These are phyloP conservation scores for Arthrobotrys sphaeroides DNA, from an alignment of 2,329 filamentous ascomycete genomes.

Conservation along the genomic window DNA sequence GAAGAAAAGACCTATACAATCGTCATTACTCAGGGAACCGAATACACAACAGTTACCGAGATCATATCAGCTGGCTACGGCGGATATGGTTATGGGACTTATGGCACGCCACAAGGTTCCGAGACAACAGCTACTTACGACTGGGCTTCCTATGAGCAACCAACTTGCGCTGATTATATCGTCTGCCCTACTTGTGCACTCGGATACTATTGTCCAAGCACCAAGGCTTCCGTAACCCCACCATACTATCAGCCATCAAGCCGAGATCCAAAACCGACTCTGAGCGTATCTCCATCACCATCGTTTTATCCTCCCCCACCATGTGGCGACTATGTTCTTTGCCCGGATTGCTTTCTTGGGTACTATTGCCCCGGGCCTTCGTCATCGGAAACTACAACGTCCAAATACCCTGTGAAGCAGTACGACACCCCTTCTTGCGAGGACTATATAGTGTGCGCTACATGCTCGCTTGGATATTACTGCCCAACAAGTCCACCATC, in stretches of 20 bases:
- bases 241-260: slow-evolving; percentile 7
- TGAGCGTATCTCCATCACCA: background rate
- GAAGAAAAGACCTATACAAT: slow-evolving; percentile 27
- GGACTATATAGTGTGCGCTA: slow-evolving; percentile 18
- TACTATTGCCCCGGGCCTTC: slow-evolving; percentile 34
- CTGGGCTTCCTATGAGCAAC: slow-evolving; percentile 41
- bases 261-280: background rate
- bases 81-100: slow-evolving; percentile 16
- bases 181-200: slow-evolving; percentile 29
- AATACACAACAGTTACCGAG: slow-evolving; percentile 30
- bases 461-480: slow-evolving; percentile 1
- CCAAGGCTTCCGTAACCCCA: background rate
- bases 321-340: slow-evolving; percentile 36
- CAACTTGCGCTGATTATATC: slow-evolving; percentile 41
- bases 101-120: background rate
- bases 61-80: slow-evolving; percentile 21
- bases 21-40: slow-evolving; percentile 24
- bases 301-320: slow-evolving; percentile 38
- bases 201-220: slow-evolving; percentile 43
- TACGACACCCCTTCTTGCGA: slow-evolving; percentile 5
- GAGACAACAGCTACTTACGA: slow-evolving; percentile 22
- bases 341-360: slow-evolving; percentile 27
- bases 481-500: background rate
- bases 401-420: background rate
- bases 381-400: background rate